Base-by-base conservation (phyloP, 2,329 filamentous ascomycete genomes). In the Sphaerostilbella broomeana region DNA sequence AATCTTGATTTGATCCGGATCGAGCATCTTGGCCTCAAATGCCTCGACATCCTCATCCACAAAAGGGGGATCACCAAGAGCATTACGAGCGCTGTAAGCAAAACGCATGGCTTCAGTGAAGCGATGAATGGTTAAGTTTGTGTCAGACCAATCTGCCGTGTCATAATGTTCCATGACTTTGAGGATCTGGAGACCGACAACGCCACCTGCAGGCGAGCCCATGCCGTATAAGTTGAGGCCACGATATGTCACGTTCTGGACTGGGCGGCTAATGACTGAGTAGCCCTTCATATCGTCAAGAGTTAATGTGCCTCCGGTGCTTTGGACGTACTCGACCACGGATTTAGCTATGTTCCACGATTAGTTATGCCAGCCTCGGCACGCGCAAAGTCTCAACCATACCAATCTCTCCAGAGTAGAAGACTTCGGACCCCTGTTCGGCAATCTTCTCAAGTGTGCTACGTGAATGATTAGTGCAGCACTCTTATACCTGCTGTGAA, bases 61-160 rank as follows among this genome's bases (percentile, higher is more conserved):
- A 56, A 83, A 95, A 1, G 65, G 68, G 0, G 90, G 92, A 58
- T 97, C 92, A 4, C 88, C 90, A 0, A 97, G 73, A 19, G 81
- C 72, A n/a, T 79, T 72, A 42, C 88, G 79, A 51, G 83, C 68
- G 4, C 82, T 88, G 57, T 95, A 97, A 3, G 78, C 88, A 58
- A 94, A 97, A 16, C 87, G 77, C 66, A 95, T 86, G 10, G 88
- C 84, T 68, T 97, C 92, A 54, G 87, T 79, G 48, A 95, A 73
- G 11, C 85, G 77, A 61, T 97, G 92, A 1, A 81, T 82, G 25
- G 81, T 86, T 1, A 94, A 64, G 50, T 86, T 81, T 15, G 61
- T 59, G 29, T 75, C 64, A 9, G 60, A 44, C 27, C 69, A 56
- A 44, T 77, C 79, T 18, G 79, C 67, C 25, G 65, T 60, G 4